These are phyloP conservation scores for Aegle marmelos DNA, from an alignment of 345 rosid genomes.

Conservation along the genomic window DNA sequence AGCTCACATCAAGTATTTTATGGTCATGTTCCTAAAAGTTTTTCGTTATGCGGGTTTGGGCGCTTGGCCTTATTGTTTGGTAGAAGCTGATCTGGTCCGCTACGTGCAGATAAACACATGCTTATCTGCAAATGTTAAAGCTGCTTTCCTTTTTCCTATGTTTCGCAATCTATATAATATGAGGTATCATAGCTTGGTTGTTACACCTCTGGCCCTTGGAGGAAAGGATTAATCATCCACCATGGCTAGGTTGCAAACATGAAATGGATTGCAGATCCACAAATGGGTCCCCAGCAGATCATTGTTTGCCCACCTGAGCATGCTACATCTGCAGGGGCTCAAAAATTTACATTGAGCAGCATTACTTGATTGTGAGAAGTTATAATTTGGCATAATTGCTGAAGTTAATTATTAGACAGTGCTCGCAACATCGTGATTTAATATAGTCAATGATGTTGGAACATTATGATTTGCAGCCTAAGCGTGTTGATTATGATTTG, in stretches of 20 bases:
- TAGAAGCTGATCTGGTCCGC: not conserved
- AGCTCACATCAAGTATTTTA: not conserved
- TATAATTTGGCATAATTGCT: constrained; percentile 1
- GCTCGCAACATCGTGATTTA: not conserved
- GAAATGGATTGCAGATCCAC: not conserved
- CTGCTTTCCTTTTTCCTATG: not conserved
- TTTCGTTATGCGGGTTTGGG: not conserved
- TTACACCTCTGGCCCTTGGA: not conserved
- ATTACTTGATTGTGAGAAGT: not conserved
- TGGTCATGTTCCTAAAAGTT: not conserved
- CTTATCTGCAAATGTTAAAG: not conserved
- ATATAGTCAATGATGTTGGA: too few relatives aligned
- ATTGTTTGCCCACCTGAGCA: not conserved
- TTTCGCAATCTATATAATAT: not conserved
- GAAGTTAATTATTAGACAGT: not conserved
- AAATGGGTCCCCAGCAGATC: not conserved
- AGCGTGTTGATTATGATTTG: constrained; percentile 18
- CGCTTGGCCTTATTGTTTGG: not conserved
- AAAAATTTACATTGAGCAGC: not conserved
- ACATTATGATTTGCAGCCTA: not conserved
- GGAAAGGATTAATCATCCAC: not conserved
- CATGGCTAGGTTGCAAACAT: not conserved
- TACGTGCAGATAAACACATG: not conserved
- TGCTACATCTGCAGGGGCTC: not conserved
- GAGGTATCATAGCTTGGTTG: not conserved